These are phyloP conservation scores for Dictyostelium intermedium DNA, from an alignment of 78 protist species.

Conservation along the genomic window DNA sequence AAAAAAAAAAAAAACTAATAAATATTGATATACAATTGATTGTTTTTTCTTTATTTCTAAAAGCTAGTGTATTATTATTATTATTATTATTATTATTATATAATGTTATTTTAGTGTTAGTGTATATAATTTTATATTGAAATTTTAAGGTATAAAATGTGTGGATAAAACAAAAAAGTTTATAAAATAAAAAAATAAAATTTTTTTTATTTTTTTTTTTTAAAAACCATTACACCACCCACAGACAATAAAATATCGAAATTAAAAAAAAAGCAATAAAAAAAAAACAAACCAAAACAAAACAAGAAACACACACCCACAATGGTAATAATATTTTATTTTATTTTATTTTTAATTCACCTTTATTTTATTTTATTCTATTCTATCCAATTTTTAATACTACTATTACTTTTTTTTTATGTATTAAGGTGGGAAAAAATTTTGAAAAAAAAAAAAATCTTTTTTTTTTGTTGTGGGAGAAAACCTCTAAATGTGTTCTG, in stretches of 20 bases:
- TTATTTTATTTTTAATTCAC: not conserved
- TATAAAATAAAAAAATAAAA: not conserved
- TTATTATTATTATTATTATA: not conserved
- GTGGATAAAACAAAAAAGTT: not conserved
- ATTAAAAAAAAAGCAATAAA: slow-evolving; percentile 12
- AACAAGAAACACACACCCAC: not conserved
- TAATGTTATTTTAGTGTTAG: too few species aligned
- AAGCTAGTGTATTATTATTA: not conserved
- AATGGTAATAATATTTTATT: not conserved
- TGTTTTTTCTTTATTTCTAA: not conserved
- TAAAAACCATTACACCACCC: not conserved
- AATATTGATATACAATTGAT: not conserved
- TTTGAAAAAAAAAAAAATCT: not conserved
- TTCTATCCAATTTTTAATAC: too few species aligned
- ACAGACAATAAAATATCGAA: not conserved
- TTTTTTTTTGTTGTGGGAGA: not conserved
- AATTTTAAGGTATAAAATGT: not conserved
- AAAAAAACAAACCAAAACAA: not conserved
- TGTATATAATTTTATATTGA: not conserved
- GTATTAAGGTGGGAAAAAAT: not conserved
- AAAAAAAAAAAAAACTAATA: not conserved
- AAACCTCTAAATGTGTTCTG: too few species aligned
- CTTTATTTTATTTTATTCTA: not conserved
- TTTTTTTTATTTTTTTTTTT: not conserved
- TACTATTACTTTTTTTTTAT: too few species aligned